These are phyloP conservation scores for Neospermospora avenae DNA, from an alignment of 2,329 filamentous ascomycete genomes.

Conservation along the genomic window DNA sequence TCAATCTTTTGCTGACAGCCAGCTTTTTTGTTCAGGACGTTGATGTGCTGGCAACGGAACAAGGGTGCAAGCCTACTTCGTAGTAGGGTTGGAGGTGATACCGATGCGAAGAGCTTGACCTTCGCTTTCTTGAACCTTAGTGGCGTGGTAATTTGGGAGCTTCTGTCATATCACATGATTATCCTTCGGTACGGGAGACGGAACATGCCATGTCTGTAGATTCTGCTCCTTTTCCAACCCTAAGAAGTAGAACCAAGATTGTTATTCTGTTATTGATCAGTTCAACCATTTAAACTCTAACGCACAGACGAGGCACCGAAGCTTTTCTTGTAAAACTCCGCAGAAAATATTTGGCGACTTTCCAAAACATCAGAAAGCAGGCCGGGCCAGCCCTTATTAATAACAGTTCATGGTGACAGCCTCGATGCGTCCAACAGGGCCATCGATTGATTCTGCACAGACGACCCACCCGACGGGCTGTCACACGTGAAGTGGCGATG, in stretches of 20 bases:
- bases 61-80: background rate
- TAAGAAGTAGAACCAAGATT: background rate
- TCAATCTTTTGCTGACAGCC: background rate
- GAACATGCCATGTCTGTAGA: background rate
- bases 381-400: no score
- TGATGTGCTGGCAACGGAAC: constrained; percentile 1
- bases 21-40: background rate
- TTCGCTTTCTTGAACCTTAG: background rate
- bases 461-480: background rate
- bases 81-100: background rate
- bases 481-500: background rate
- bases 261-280: no score
- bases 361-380: no score
- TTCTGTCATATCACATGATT: background rate
- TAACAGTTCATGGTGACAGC: no score
- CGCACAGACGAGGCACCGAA: no score
- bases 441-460: background rate
- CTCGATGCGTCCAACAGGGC: no score
- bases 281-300: no score
- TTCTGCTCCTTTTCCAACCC: background rate
- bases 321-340: no score
- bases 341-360: no score
- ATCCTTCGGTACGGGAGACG: background rate
- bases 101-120: background rate
- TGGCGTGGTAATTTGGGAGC: background rate